These are phyloP conservation scores for Candida loeiensis DNA, from an alignment of 805 yeast species.

Conservation along the genomic window DNA sequence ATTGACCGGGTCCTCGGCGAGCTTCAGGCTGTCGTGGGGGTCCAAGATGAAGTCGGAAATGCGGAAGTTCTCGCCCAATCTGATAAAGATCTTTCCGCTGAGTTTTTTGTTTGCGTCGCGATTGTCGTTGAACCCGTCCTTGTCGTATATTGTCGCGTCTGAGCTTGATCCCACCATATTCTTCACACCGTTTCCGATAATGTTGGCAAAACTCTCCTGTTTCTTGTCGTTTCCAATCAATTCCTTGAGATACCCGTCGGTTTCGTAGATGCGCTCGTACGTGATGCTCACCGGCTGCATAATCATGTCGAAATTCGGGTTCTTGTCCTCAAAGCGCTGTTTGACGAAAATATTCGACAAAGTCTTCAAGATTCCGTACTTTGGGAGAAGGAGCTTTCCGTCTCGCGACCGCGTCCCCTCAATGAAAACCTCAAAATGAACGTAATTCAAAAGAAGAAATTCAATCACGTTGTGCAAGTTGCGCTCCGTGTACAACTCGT, in stretches of 20 bases:
- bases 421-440: slow-evolving; percentile 56
- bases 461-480: slow-evolving; percentile 48
- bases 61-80: slow-evolving; percentile 31
- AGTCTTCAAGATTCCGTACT: slow-evolving; percentile 57
- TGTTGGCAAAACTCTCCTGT: slow-evolving; percentile 45
- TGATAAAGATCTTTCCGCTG: slow-evolving; percentile 36
- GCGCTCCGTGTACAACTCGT: slow-evolving; percentile 43
- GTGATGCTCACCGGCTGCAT: slow-evolving; percentile 56
- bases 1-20: slow-evolving; percentile 19
- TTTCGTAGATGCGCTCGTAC: slow-evolving; percentile 58
- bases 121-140: slow-evolving; percentile 30
- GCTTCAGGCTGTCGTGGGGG: slow-evolving; percentile 3
- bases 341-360: slow-evolving; percentile 44
- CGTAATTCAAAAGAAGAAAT: slow-evolving; percentile 45
- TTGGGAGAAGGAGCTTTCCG: slow-evolving; percentile 61
- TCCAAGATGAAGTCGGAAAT: slow-evolving; percentile 23
- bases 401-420: slow-evolving; percentile 68
- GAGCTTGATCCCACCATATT: slow-evolving; percentile 21
- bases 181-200: slow-evolving; percentile 33
- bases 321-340: slow-evolving; percentile 25
- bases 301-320: slow-evolving; percentile 27
- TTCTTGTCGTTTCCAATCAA: slow-evolving; percentile 55
- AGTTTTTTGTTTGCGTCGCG: slow-evolving; percentile 18
- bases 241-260: slow-evolving; percentile 52
- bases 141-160: slow-evolving; percentile 10